Evolutionary conservation across 2,329 filamentous ascomycete genomes (phyloP), one percentile per base, ranked within the genome.

Genomic region (Phialocephala subalpina): DNA sequence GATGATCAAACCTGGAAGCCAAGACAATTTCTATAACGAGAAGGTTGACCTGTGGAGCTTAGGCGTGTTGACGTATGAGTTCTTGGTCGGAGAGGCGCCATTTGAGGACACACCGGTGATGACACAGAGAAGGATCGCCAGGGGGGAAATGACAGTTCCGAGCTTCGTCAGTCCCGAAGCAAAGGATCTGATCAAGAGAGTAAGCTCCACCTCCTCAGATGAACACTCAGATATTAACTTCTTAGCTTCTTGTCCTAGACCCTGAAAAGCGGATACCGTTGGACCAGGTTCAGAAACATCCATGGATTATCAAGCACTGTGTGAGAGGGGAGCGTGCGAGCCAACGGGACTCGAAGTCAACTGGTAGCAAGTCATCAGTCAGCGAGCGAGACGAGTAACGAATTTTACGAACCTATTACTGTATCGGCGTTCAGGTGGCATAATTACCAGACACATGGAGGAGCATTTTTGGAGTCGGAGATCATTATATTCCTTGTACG

Each of bases 221-320:
- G 25, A 29, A 53, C 5, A 29, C 9, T 22, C 6, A 16, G 25
- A 33, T 33, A 33, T 22, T 53, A 18, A 53, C 49, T 53, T 53
- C 25, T 57, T 78, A 92, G 92, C 83, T 97, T 45, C 87, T 99
- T 52, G 93, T 97, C 22, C 86, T 98, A 63, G 94, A 98, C 76
- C 96, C 96, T 0, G 93, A 97, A 75, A 97, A 97, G 84, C 86
- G 96, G 70, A 92, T 99, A 73, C 87, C 94, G 3, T 87, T 99
- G 12, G 94, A 97, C 18, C 90, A 97, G 66, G 91, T 98, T 42
- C 90, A 95, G 78, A 85, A 86, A 60, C 96, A 98, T 78, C 95
- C 96, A 20, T 99, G 96, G 96, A 97, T 99, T 74, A 78, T 97
- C 72, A 98, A 97, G 84, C 93, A 98, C 79, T 98, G 95, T 78